These are phyloP conservation scores for Gillenia trifoliata DNA, from an alignment of 306 rosid genomes.

Conservation along the genomic window DNA sequence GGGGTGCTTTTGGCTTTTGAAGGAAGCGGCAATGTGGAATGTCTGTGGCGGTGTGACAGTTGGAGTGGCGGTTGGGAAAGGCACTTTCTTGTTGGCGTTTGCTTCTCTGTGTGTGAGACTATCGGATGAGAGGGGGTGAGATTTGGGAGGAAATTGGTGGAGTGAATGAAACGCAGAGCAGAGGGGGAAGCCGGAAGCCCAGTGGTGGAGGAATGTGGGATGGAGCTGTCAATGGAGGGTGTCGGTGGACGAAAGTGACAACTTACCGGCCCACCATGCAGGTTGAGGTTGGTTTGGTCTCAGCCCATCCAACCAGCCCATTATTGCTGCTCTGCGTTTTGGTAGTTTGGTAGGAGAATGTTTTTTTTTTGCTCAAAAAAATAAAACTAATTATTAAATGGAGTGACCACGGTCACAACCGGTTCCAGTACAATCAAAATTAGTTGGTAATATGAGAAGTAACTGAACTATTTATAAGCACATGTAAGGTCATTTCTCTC, in stretches of 20 bases:
- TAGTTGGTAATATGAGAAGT: too few relatives aligned
- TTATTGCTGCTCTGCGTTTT: neutral
- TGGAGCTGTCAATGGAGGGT: neutral
- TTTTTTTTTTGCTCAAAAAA: neutral
- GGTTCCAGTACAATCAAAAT: too few relatives aligned
- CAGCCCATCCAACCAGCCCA: constrained; percentile 20
- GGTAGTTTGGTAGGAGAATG: neutral
- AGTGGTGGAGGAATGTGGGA: neutral
- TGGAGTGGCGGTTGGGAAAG: neutral
- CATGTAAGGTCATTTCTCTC: rapidly evolving
- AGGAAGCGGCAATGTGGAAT: neutral
- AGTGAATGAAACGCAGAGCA: neutral
- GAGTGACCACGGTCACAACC: too few relatives aligned
- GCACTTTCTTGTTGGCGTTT: neutral
- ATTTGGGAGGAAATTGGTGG: neutral
- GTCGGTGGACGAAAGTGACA: constrained; percentile 39
- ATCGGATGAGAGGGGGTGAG: neutral
- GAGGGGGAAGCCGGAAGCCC: neutral
- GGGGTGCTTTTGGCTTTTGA: neutral
- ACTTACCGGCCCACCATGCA: constrained; percentile 5
- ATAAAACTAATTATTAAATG: too few relatives aligned
- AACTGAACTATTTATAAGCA: too few relatives aligned
- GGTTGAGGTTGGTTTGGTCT: neutral
- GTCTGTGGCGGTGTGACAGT: neutral
- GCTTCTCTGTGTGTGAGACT: neutral